Percentiles rank a stretch among this genome's conserved stretches.
These are phyloP conservation scores for Infundibulicybe gibba DNA, from an alignment of 768 basidiomycete genomes.

Conservation along the genomic window DNA sequence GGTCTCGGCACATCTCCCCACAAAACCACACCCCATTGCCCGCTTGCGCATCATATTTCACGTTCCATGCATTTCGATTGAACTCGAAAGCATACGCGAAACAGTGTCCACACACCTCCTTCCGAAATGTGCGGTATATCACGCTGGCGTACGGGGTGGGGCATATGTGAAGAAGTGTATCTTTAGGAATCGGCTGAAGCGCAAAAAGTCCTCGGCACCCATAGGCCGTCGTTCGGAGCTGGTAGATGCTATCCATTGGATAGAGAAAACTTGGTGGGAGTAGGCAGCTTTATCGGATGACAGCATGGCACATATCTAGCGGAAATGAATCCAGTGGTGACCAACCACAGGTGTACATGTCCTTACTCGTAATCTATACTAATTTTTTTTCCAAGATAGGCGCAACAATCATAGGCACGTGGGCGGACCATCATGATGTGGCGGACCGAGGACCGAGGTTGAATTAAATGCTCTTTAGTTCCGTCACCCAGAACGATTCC, in stretches of 20 bases:
- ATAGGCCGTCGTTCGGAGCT: conserved; percentile 29
- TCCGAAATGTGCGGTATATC: conserved; percentile 59
- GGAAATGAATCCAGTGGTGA: too few species aligned
- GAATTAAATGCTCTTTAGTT: too few species aligned
- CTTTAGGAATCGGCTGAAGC: conserved; percentile 31
- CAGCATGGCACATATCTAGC: too few species aligned
- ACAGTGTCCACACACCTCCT: conserved; percentile 65
- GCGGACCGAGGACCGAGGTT: too few species aligned
- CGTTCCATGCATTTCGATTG: conserved; percentile 42
- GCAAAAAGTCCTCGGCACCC: conserved; percentile 57
- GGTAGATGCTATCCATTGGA: conserved; percentile 8
- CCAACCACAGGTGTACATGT: too few species aligned
- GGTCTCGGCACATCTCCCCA: conserved; percentile 38
- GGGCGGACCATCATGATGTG: too few species aligned
- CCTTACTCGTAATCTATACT: too few species aligned
- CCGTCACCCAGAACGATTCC: too few species aligned
- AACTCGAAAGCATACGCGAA: conserved; percentile 58
- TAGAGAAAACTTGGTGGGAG: not conserved
- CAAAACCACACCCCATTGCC: conserved; percentile 53
- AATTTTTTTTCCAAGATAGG: too few species aligned
- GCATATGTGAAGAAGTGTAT: conserved; percentile 40
- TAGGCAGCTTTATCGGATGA: too few species aligned
- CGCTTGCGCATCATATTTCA: conserved; percentile 23
- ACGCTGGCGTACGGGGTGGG: conserved; percentile 52
- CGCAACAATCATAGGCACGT: too few species aligned